phyloP scores from a whole-genome alignment of 1,139 yeast genomes.

The Candida sp. region DNA sequence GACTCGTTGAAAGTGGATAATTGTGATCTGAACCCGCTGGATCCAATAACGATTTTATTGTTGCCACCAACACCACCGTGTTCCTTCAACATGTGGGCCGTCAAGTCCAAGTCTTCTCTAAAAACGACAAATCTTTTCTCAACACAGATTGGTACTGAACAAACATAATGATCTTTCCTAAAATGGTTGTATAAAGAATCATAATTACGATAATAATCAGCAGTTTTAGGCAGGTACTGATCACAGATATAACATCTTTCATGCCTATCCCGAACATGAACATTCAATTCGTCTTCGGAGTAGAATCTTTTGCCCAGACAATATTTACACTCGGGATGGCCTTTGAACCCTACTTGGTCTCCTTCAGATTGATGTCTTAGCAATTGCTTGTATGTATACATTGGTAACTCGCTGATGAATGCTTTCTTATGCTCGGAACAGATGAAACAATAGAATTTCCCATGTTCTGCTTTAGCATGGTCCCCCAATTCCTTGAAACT shows the following conservation, averaged over 20 bases:
- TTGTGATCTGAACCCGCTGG: constrained; percentile 47
- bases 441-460: constrained; percentile 63
- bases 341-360: constrained; percentile 68
- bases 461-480: constrained; percentile 65
- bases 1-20: constrained; percentile 53
- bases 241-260: constrained; percentile 93
- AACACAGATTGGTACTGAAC: constrained; percentile 78
- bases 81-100: constrained; percentile 83
- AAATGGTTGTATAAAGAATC: constrained; percentile 75
- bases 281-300: constrained; percentile 81
- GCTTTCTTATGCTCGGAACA: constrained; percentile 77
- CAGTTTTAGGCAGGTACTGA: constrained; percentile 56
- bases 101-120: constrained; percentile 78
- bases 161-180: constrained; percentile 66
- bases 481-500: constrained; percentile 58
- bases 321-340: constrained; percentile 89
- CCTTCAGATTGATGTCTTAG: constrained; percentile 72
- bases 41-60: constrained; percentile 39
- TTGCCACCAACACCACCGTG: constrained; percentile 60
- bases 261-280: constrained; percentile 81
- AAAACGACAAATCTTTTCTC: constrained; percentile 93
- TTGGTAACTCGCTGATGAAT: constrained; percentile 66
- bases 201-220: constrained; percentile 79
- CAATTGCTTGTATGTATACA: constrained; percentile 61
- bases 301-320: constrained; percentile 76